These are phyloP conservation scores for Helenozyma baotianmanensis DNA, from an alignment of 805 yeast species.

Conservation along the genomic window DNA sequence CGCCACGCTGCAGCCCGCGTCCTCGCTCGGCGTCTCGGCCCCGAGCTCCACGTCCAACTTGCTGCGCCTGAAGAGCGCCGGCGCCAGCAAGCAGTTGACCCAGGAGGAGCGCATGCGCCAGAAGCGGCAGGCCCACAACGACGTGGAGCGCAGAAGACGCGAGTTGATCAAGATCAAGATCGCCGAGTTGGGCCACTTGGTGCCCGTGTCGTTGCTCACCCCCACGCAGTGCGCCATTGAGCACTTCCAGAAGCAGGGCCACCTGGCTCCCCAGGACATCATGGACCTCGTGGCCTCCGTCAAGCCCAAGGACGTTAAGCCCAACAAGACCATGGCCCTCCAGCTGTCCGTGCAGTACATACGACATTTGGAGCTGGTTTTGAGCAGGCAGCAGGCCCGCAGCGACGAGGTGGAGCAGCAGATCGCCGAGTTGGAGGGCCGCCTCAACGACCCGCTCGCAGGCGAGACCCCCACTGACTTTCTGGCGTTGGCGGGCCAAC, in stretches of 20 bases:
- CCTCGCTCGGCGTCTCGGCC: conserved; percentile 26
- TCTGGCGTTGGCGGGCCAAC: not conserved
- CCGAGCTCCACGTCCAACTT: conserved; percentile 2
- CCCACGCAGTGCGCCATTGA: conserved; percentile 42
- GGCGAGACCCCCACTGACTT: not conserved
- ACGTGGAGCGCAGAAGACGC: conserved; percentile 88
- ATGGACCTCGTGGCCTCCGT: conserved; percentile 35
- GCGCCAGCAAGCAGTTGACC: conserved; percentile 34
- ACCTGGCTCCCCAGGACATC: conserved; percentile 27
- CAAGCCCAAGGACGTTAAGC: conserved; percentile 61
- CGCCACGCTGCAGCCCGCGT: conserved; percentile 20
- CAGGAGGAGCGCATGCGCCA: conserved; percentile 72
- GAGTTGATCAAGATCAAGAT: conserved; percentile 88
- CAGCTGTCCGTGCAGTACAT: conserved; percentile 79
- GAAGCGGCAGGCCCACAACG: conserved; percentile 86
- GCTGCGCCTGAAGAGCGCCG: conserved; percentile 6
- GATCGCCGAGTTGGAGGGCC: conserved; percentile 15
- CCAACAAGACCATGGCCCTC: conserved; percentile 77
- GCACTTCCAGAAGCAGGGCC: conserved; percentile 31
- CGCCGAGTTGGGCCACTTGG: conserved; percentile 72
- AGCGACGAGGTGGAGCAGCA: conserved; percentile 33
- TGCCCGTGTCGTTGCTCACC: conserved; percentile 69
- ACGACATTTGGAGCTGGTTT: conserved; percentile 56
- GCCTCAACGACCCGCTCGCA: not conserved
- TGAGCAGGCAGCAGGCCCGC: conserved; percentile 51